Base-by-base conservation (phyloP, 768 basidiomycete species). In the Cyclocybe cylindracea region DNA sequence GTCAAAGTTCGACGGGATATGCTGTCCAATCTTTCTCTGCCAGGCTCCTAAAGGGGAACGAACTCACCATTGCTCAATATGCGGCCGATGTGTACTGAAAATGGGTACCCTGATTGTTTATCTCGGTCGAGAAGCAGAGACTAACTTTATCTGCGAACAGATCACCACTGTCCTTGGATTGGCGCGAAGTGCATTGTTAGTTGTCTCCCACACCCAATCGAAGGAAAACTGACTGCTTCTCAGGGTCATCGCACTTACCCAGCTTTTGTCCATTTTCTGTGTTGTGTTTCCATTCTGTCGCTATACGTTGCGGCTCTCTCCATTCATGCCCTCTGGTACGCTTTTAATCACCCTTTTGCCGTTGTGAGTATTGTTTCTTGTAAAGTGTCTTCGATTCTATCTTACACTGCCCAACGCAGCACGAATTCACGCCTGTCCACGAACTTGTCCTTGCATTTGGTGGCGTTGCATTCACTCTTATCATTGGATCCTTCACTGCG, bases 131-230 rank as follows among this genome's bases (percentile, higher is more conserved):
- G 34, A 35, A 44, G 10, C 13, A 33, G 39, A 19, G 33, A 13
- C 56, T 66, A 39, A 60, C 41, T 46, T 48, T 40, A 42, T 19
- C 18, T 45, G 40, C 43, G 14, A 2, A 40, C 58, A 92, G 90
- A 94, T 65, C 91, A 93, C 61, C 91, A 94, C 61, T 94, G 91
- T 63, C 87, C 86, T 5, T 94, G 91, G 91, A 70, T 93, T 18
- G 91, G 85, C 35, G 70, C 77, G 41, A 86, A 77, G 63, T 94
- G 91, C 66, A 79, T 94, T 51, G 90, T 89, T 64, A 65, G 86
- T 70, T 29, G 4, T 24, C 35, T 18, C 19, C 31, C 5, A 7
- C 10, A 31, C 10, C 46, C 9, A 16, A n/a, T 34, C 19, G 19
- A 40, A 5, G 16, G 36, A 24, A 7, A 36, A 41, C 39, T 45